phyloP scores from a whole-genome alignment of 2,329 filamentous ascomycete genomes.

The Aureobasidium subglaciale region DNA sequence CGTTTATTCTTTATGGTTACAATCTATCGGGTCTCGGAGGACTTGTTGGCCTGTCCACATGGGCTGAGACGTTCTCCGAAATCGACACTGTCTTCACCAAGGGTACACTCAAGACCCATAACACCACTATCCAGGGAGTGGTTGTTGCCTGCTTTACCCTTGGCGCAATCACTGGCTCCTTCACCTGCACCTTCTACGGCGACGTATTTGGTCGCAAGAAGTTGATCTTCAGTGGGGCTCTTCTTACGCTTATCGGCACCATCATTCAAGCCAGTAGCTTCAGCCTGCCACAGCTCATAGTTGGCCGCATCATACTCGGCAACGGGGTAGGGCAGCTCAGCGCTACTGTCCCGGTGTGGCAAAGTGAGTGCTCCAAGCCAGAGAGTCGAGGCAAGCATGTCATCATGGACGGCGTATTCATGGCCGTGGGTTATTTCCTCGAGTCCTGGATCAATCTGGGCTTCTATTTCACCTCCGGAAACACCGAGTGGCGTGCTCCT shows the following conservation, averaged over 20 bases:
- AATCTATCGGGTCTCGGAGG: background rate
- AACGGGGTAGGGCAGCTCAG: constrained; percentile 51
- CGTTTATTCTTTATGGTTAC: background rate
- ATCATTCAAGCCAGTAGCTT: constrained; percentile 16
- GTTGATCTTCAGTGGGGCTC: constrained; percentile 9
- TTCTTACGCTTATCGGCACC: constrained; percentile 17
- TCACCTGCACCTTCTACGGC: constrained; percentile 3
- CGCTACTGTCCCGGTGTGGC: constrained; percentile 47
- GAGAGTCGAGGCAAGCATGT: constrained; percentile 17
- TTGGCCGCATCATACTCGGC: constrained; percentile 46
- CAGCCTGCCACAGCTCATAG: constrained; percentile 42
- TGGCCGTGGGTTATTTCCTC: constrained; percentile 33
- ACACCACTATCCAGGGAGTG: constrained; percentile 16
- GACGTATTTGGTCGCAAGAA: constrained; percentile 1
- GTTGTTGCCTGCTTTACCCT: constrained; percentile 10
- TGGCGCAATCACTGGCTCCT: constrained; percentile 11
- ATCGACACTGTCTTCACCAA: constrained; percentile 19
- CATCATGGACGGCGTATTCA: constrained; percentile 13
- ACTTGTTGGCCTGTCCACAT: background rate
- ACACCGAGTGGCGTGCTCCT: constrained; percentile 28
- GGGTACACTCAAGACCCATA: constrained; percentile 17
- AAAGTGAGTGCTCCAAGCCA: constrained; percentile 42
- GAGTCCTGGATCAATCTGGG: constrained; percentile 42
- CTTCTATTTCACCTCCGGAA: constrained; percentile 16
- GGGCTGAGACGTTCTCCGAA: background rate